Base-by-base conservation (phyloP, 352 stramenopile genomes). In the Aphanomyces euteiches region DNA sequence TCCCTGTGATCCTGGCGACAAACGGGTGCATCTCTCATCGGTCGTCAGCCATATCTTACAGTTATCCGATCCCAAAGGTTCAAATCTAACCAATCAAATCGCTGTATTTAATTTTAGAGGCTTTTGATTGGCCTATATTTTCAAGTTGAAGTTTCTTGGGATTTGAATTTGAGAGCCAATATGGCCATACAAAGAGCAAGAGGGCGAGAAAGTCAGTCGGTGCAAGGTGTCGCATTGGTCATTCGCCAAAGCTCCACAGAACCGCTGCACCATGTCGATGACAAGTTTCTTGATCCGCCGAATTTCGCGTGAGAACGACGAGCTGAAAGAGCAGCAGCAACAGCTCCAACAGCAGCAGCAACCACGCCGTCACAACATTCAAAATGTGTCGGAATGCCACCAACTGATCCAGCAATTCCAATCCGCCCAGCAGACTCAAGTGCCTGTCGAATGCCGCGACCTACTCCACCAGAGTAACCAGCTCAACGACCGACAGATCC, bases 281-380 rank as follows among this genome's bases (percentile, higher is more conserved):
- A 70, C 48, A 4, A 70, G 34, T 36, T 70, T 70, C 54, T 17
- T 70, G 5, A 70, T 70, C 47, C 64, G 47, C 17, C 45, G 45
- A 15, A 70, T 70, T 41, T 70, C 64, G 36, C 64, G 64, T 15
- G 40, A 61, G 54, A 21, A 59, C 54, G 64, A 70, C 38, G 64
- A 70, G 21, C 28, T 70, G 28, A 19, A 15, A 12, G 43, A 61
- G 54, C 6, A 61, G 21, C 54, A 40, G 7, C 19, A 40, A 7
- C 13, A 61, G 15, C 54, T 45, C 7, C 36, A 61, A 28, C 36
- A 61, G 10, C 6, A 1, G 28, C 54, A 39, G 19, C 17, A 41
- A 37, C 19, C 28, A 41, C 50, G 37, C 1, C 37, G 50, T 28
- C 28, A 28, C 28, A 28, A 2, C 2, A 28, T 28, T 28, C 28